phyloP scores from a whole-genome alignment of 805 yeast species.

The Saturnispora dispora region DNA sequence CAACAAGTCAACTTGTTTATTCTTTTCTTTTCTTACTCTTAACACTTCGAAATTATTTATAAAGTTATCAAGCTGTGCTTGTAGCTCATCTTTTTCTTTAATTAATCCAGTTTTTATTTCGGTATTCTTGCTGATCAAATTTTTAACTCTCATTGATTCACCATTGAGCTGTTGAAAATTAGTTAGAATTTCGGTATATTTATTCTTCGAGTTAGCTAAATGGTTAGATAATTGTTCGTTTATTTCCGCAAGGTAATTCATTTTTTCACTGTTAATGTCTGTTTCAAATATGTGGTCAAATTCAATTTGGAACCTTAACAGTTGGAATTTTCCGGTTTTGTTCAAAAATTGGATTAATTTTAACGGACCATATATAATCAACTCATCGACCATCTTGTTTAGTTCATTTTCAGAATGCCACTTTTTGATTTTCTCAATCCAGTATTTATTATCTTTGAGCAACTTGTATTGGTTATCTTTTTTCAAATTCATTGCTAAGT shows the following conservation, averaged over 20 bases:
- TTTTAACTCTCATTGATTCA: conserved; percentile 24
- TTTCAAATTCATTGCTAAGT: background rate
- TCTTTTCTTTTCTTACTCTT: conserved; percentile 25
- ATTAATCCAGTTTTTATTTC: conserved; percentile 14
- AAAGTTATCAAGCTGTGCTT: conserved; percentile 10
- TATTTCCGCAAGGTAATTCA: background rate
- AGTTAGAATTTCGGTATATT: conserved; percentile 22
- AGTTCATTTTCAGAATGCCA: background rate
- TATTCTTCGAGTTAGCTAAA: conserved; percentile 7
- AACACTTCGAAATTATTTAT: conserved; percentile 25
- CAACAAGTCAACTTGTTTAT: conserved; percentile 19
- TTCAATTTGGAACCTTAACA: background rate
- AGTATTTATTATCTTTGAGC: background rate
- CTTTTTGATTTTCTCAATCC: background rate
- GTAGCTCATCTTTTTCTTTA: conserved; percentile 12
- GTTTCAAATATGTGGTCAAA: background rate
- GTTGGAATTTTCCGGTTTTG: background rate
- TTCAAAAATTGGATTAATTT: background rate
- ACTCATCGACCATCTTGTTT: background rate
- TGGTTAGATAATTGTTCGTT: background rate
- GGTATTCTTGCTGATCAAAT: conserved; percentile 16
- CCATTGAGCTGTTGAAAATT: conserved; percentile 28
- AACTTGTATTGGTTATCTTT: background rate
- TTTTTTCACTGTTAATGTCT: background rate
- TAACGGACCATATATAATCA: conserved; percentile 5